Evolutionary conservation across 140 eudicot species (phyloP), one percentile per base, ranked within the genome.

Genomic region (Oenanthe javanica): DNA sequence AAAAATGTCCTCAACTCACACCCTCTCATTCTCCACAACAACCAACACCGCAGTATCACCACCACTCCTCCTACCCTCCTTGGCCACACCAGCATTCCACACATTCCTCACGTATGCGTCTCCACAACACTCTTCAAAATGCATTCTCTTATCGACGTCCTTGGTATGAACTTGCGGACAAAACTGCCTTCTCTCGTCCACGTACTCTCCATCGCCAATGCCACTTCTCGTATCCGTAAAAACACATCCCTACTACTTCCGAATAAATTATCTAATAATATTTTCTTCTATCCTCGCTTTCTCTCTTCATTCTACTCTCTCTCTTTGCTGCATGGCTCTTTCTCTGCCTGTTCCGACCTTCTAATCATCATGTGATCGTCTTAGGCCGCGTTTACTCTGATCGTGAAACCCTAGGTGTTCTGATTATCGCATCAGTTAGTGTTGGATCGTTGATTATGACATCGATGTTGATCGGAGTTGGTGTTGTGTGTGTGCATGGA

Each of bases 271-370:
- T 83, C 85, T 88, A 6, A 74, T 91, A 27, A 45, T 89, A 11
- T 83, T 91, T 52, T 79, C 88, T 9, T 76, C 77, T 7, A 88
- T 91, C 21, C 88, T 91, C 36, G 94, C 91, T 6, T 82, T 91
- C 47, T 89, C 88, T 91, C 52, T 76, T 86, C 78, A 79, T 84
- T 8, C 83, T 91, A 74, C 80, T 89, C 52, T 72, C 84, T 16
- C 94, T 91, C 70, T 47, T 84, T 80, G 84, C 87, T 80, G 92
- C 94, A 51, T 91, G 97, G 97, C 84, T 91, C 75, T 86, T 89
- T 80, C 86, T 89, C 31, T 91, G 89, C 88, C 45, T 89, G 52
- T 84, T 89, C 88, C 91, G 92, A 1, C 82, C 94, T 4, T 52
- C 92, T 4, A 92, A 91, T 50, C 97, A 88, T 71, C 92, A 91